phyloP scores from a whole-genome alignment of 2,329 filamentous ascomycete genomes.

The Beauveria brongniartii region DNA sequence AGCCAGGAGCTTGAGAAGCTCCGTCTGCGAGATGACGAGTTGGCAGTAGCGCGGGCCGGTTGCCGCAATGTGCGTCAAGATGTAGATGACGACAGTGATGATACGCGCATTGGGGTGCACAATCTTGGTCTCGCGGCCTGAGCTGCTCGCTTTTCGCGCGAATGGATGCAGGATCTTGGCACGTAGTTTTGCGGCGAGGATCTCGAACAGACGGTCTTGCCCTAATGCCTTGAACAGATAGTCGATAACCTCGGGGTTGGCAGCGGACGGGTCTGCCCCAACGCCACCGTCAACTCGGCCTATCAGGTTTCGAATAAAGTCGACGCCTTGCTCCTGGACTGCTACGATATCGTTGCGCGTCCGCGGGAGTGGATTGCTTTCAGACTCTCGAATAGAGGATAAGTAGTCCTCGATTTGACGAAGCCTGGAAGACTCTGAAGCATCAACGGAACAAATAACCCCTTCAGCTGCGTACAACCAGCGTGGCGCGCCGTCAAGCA shows the following conservation, averaged over 20 bases:
- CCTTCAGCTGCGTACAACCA: conserved; percentile 28
- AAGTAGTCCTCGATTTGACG: conserved; percentile 44
- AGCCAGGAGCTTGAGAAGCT: conserved; percentile 64
- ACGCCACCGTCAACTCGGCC: conserved; percentile 46
- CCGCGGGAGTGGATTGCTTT: conserved; percentile 59
- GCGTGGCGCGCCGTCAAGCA: conserved; percentile 34
- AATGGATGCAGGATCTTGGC: conserved; percentile 49
- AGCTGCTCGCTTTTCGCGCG: conserved; percentile 30
- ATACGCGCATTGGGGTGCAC: conserved; percentile 59
- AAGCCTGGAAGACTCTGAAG: conserved; percentile 32
- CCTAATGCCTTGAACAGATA: conserved; percentile 70
- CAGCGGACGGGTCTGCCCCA: conserved; percentile 39
- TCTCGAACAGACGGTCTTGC: conserved; percentile 69
- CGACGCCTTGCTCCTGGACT: conserved; percentile 84
- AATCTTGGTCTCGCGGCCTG: conserved; percentile 37
- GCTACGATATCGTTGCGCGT: conserved; percentile 70
- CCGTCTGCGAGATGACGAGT: conserved; percentile 66
- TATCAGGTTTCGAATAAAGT: conserved; percentile 85
- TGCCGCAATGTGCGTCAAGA: conserved; percentile 83
- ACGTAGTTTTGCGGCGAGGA: conserved; percentile 70
- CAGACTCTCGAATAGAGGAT: conserved; percentile 50
- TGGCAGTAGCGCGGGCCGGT: conserved; percentile 71
- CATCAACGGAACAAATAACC: conserved; percentile 24
- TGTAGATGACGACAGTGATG: conserved; percentile 67
- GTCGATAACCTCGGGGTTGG: conserved; percentile 70